These are phyloP conservation scores for Blepharisma stoltei DNA, from an alignment of 73 alveolate genomes.

Conservation along the genomic window DNA sequence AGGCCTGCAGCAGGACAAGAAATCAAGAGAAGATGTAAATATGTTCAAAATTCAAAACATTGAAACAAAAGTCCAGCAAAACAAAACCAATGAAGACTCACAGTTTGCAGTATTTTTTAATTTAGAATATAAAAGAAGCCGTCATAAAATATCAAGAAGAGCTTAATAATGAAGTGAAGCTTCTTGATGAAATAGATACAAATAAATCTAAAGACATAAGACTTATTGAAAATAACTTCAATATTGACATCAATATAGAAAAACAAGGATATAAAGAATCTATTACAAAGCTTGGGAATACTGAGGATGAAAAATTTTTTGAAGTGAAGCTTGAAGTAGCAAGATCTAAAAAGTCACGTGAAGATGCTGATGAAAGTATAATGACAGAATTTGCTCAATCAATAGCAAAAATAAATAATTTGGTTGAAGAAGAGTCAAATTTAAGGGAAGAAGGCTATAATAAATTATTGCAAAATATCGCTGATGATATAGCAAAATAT, in stretches of 20 bases:
- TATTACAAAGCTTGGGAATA: conserved; percentile 36
- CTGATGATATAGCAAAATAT: conserved; percentile 44
- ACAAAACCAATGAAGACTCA: conserved; percentile 28
- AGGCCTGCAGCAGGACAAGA: conserved; percentile 25
- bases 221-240: conserved; percentile 48
- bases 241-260: conserved; percentile 53
- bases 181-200: conserved; percentile 47
- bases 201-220: conserved; percentile 53
- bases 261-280: conserved; percentile 51
- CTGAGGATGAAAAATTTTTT: conserved; percentile 52
- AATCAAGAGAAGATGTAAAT: conserved; percentile 46
- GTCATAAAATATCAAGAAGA: conserved; percentile 39
- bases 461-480: background rate
- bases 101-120: background rate
- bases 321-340: conserved; percentile 34
- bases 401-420: background rate
- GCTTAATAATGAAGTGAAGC: conserved; percentile 30
- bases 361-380: conserved; percentile 57
- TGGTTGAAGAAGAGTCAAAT: background rate
- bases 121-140: conserved; percentile 31
- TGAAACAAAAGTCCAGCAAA: conserved; percentile 34
- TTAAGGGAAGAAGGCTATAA: background rate
- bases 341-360: conserved; percentile 52
- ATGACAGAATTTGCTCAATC: conserved; percentile 31
- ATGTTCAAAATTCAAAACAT: background rate